Evolutionary conservation across 2,329 filamentous ascomycete genomes (phyloP).

Genomic region (Volutella citrinella): DNA sequence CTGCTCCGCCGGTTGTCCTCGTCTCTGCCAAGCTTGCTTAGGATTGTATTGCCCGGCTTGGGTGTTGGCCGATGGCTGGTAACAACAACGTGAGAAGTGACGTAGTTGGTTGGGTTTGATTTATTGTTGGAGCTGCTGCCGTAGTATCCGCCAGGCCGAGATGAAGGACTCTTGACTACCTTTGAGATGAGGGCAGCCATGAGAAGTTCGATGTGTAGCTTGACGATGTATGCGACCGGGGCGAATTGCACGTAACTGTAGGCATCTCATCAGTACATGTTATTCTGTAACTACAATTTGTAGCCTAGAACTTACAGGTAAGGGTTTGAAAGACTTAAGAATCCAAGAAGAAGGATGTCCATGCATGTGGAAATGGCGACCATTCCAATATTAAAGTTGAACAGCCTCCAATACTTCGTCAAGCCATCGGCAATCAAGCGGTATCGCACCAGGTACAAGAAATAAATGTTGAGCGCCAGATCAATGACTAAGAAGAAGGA

Average conservation of each 20-base stretch:
- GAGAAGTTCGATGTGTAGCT: conserved; percentile 51
- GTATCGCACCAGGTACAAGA: conserved; percentile 43
- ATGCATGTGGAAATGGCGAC: conserved; percentile 46
- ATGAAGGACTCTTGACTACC: conserved; percentile 19
- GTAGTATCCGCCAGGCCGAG: conserved; percentile 6
- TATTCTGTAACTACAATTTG: conserved; percentile 6
- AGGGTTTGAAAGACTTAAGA: conserved; percentile 18
- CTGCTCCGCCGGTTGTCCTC: neutral
- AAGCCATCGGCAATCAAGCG: conserved; percentile 45
- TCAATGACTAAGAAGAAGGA: conserved; percentile 48
- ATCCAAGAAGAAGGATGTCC: conserved; percentile 33
- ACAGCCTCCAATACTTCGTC: conserved; percentile 47
- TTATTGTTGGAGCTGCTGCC: conserved; percentile 3
- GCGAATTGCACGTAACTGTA: conserved; percentile 44
- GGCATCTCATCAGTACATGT: conserved; percentile 10
- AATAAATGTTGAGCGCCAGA: conserved; percentile 46
- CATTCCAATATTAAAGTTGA: conserved; percentile 47
- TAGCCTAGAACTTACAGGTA: conserved; percentile 9
- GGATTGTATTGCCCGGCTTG: neutral
- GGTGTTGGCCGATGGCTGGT: conserved; percentile 2
- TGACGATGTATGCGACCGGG: conserved; percentile 49
- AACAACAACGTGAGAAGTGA: conserved; percentile 12
- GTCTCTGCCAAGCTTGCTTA: conserved; percentile 9
- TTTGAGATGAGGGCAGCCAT: conserved; percentile 50
- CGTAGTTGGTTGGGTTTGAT: conserved; percentile 11